Conservation (phyloP, 257 asterid genomes). For the Solanum verrucosum region DNA sequence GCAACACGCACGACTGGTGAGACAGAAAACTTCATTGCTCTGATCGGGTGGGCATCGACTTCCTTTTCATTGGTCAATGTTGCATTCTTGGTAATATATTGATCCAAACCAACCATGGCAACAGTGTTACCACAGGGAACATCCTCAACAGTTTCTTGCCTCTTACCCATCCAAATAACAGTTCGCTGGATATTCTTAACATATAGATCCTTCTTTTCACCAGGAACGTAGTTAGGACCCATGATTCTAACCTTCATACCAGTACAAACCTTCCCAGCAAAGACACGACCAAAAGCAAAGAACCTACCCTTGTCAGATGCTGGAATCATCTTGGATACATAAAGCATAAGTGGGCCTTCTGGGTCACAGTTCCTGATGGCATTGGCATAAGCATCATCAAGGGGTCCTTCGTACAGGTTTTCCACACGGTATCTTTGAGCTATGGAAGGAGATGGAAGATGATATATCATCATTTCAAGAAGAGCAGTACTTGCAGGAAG, state of each 20-base stretch:
- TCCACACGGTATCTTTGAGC: slow-evolving; percentile 42
- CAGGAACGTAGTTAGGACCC: slow-evolving; percentile 40
- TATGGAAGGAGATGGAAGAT: slow-evolving; percentile 31
- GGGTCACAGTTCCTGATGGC: slow-evolving; percentile 45
- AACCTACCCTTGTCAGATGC: slow-evolving; percentile 37
- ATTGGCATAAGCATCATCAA: slow-evolving; percentile 30
- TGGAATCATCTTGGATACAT: slow-evolving; percentile 44
- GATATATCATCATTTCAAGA: slow-evolving; percentile 32
- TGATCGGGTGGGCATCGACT: slow-evolving; percentile 28
- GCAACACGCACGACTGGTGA: slow-evolving; percentile 42
- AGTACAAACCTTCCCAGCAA: slow-evolving; percentile 22
- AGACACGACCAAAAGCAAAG: slow-evolving; percentile 40
- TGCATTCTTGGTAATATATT: slow-evolving; percentile 34
- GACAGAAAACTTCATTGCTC: slow-evolving; percentile 38
- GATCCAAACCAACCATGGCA: slow-evolving; percentile 40
- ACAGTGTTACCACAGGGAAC: slow-evolving; percentile 42
- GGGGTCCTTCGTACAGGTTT: slow-evolving; percentile 35
- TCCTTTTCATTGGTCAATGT: slow-evolving; percentile 37
- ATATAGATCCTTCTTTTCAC: slow-evolving; percentile 34
- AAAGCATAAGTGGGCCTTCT: slow-evolving; percentile 34
- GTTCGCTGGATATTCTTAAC: slow-evolving; percentile 37
- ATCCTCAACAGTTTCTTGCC: slow-evolving; percentile 39
- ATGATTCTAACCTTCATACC: slow-evolving; percentile 36
- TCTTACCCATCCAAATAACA: slow-evolving; percentile 42
- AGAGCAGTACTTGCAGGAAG: slow-evolving; percentile 33